phyloP scores from a whole-genome alignment of 2,329 filamentous ascomycete species.

The Dothiorella sarmentorum region DNA sequence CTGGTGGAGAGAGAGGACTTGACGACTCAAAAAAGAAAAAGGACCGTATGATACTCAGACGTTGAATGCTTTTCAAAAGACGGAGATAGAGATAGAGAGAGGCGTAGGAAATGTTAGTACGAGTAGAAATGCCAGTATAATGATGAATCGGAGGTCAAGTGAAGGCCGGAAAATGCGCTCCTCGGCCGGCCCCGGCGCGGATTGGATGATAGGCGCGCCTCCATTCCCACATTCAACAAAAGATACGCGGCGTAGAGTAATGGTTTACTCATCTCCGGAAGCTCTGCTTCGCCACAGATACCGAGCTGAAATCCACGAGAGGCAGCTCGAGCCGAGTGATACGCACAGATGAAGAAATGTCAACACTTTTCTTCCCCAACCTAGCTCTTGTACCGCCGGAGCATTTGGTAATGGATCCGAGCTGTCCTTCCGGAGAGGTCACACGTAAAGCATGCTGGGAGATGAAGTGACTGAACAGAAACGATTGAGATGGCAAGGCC shows the following conservation, averaged over 20 bases:
- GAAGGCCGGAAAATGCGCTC: neutral
- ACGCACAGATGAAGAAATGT: conserved; percentile 9
- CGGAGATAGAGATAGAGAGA: too few species aligned
- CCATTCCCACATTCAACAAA: neutral
- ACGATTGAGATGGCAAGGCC: neutral
- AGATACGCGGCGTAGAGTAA: neutral
- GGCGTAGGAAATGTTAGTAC: too few species aligned
- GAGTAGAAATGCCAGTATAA: too few species aligned
- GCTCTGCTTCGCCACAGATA: neutral
- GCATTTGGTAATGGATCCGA: neutral
- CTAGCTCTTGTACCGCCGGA: neutral
- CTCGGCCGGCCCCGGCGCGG: neutral
- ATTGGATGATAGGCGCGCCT: neutral
- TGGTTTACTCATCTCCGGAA: neutral
- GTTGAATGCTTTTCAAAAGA: too few species aligned
- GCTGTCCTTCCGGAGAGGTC: neutral
- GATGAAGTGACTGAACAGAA: neutral
- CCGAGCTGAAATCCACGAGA: neutral
- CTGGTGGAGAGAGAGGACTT: too few species aligned
- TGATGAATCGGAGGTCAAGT: neutral
- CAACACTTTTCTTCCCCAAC: neutral
- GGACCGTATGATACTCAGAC: too few species aligned
- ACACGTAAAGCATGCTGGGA: conserved; percentile 4
- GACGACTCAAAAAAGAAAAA: too few species aligned
- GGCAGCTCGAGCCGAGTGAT: neutral